Conservation (phyloP, 2,329 filamentous ascomycete genomes). For the Clonostachys byssicola region DNA sequence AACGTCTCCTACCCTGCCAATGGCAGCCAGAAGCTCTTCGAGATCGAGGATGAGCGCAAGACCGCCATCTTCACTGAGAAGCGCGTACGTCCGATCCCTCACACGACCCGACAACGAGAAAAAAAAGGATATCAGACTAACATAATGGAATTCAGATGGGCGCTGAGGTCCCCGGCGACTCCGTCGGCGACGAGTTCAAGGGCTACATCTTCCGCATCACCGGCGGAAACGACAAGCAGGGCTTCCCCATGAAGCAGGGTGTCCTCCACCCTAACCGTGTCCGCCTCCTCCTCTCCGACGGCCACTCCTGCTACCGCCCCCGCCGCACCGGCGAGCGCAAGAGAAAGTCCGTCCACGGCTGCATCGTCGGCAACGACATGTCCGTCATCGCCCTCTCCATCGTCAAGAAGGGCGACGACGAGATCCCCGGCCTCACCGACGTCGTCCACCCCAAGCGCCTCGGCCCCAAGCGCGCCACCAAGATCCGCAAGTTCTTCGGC, state of each 20-base stretch:
- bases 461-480: slow-evolving; percentile 98
- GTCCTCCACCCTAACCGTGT: slow-evolving; percentile 99
- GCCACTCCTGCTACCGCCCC: slow-evolving; percentile 99
- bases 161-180: slow-evolving; percentile 88
- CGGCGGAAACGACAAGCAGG: slow-evolving; percentile 99
- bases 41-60: slow-evolving; percentile 99
- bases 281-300: slow-evolving; percentile 89
- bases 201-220: slow-evolving; percentile 99
- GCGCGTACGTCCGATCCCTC: slow-evolving; percentile 59
- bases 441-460: slow-evolving; percentile 98
- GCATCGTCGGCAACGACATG: slow-evolving; percentile 96
- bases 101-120: slow-evolving; percentile 4
- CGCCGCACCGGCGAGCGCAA: slow-evolving; percentile 98
- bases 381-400: slow-evolving; percentile 91
- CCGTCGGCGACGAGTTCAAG: slow-evolving; percentile 98
- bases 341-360: slow-evolving; percentile 98
- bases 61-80: slow-evolving; percentile 98
- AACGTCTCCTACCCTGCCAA: slow-evolving; percentile 90
- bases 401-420: slow-evolving; percentile 95
- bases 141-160: slow-evolving; percentile 60
- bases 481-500: slow-evolving; percentile 99
- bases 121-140: slow-evolving; percentile 21
- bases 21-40: slow-evolving; percentile 99
- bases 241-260: slow-evolving; percentile 99
- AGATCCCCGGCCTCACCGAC: slow-evolving; percentile 96